Base-by-base conservation (phyloP, 257 asterid species). In the Solanum chmielewskii region DNA sequence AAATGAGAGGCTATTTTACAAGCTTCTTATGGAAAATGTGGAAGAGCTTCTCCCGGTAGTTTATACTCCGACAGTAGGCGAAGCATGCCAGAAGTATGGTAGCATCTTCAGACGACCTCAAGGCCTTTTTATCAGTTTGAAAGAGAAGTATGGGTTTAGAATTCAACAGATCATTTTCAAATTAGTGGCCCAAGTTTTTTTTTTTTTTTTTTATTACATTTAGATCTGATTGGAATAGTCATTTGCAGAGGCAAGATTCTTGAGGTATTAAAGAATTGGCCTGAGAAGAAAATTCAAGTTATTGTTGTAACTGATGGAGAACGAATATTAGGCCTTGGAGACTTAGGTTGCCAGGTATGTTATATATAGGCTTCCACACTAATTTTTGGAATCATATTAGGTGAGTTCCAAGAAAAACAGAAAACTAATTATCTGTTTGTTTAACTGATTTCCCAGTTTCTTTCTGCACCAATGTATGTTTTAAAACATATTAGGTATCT, bases 1-100 rank as follows among this genome's bases (percentile, higher is more conserved):
- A 89, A 97, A 95, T 73, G 99, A 97, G 86, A 93, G 95, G 87
- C 86, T 97, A 88, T 97, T 97, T 86, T 96, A 97, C 94, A 97
- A 95, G 93, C 95, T 96, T 92, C 98, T 97, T 73, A 97, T 97
- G 25, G 98, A 94, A 66, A 93, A 97, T 59, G 99, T 97, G 31
- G 99, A 97, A 93, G 99, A 97, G 93, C 90, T 97, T 89, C 99
- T 97, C 39, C 99, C 99, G 3, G 94, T 97, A 86, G 98, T 97
- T 88, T 97, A 97, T 90, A 97, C 99, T 89, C 99, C 99, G 27
- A 97, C 99, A 47, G 99, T 97, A 12, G 99, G 99, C 2, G 99
- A 97, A 94, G 99, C 99, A 9, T 97, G 99, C 92, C 99, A 97
- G 89, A 97, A 97, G 87, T 96, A 97, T 27, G 99, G 99, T 87